Base-by-base conservation (phyloP, 495 filamentous ascomycete species). In the Neurospora africana region DNA sequence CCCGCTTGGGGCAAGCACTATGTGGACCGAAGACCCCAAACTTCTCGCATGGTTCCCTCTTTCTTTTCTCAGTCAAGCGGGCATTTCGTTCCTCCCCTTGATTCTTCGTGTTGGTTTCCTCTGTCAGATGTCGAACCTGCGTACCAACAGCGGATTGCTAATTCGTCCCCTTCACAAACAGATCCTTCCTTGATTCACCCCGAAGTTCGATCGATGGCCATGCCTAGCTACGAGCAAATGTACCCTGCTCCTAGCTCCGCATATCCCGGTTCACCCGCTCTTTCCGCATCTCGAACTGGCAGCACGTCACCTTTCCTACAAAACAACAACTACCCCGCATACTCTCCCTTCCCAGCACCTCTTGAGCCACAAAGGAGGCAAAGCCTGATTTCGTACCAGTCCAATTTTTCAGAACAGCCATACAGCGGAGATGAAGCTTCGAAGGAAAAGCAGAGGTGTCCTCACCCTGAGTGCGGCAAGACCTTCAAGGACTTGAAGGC, bases 401-500 rank as follows among this genome's bases (percentile, higher is more conserved):
- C 77, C 38, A 74, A 69, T 70, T 79, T 74, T 73, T 82, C 78
- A 9, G 82, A 84, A 78, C 38, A 92, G 90, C 83, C 88, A 85
- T 68, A 87, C 87, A 71, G 89, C 90, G 81, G 78, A 69, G 79
- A 80, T 67, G 81, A 82, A 68, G 27, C 53, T 33, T 89, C 89
- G 74, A 92, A 95, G 85, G 94, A 94, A 88, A 82, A 80, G 79
- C 81, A 85, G 69, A 80, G 82, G 37, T 98, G 94, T 84, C 91
- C 93, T 6, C 88, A 93, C 76, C 89, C 91, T 0, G 93, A 96
- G 68, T 98, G 94, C 75, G 93, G 93, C 44, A 89, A 92, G 74
- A 85, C 91, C 68, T 97, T 97, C 87, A 96, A 96, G 79, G 94
- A 98, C 76, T 81, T 97, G 71, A 96, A 95, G 81, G 95, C 95